A percentile compares a stretch with the other conserved stretches of the same genome.
Evolutionary conservation across 2,329 filamentous ascomycete species (phyloP).

Genomic region (Salinomyces thailandicus): DNA sequence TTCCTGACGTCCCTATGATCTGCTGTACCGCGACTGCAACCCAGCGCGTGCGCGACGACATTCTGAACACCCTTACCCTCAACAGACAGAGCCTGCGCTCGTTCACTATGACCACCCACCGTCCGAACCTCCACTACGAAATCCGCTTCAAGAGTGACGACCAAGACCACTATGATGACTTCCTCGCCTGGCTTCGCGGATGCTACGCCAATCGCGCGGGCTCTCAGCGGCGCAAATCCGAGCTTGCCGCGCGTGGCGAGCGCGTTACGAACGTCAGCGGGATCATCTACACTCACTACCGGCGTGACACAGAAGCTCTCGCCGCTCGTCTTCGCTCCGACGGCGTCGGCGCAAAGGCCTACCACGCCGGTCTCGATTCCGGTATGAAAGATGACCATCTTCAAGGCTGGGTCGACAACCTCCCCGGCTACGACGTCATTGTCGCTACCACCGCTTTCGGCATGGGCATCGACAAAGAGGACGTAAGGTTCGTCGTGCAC

Average conservation of each 20-base stretch:
- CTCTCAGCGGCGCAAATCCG: slow-evolving; percentile 50
- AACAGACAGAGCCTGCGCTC: slow-evolving; percentile 53
- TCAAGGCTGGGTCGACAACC: slow-evolving; percentile 60
- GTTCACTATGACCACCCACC: slow-evolving; percentile 74
- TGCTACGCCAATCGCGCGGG: slow-evolving; percentile 43
- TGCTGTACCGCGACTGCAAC: slow-evolving; percentile 91
- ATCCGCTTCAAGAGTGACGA: slow-evolving; percentile 73
- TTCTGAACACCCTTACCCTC: slow-evolving; percentile 64
- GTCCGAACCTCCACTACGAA: slow-evolving; percentile 83
- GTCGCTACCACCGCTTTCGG: slow-evolving; percentile 94
- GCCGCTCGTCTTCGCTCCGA: slow-evolving; percentile 55
- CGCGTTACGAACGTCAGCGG: slow-evolving; percentile 57
- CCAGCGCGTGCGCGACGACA: slow-evolving; percentile 65
- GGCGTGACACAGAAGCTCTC: slow-evolving; percentile 63
- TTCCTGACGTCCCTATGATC: slow-evolving; percentile 80
- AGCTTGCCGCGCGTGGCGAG: slow-evolving; percentile 43
- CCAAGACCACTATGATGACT: slow-evolving; percentile 62
- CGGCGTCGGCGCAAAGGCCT: slow-evolving; percentile 62
- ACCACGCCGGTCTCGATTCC: slow-evolving; percentile 60
- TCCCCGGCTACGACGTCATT: slow-evolving; percentile 74
- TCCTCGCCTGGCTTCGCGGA: slow-evolving; percentile 64
- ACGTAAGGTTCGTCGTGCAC: slow-evolving; percentile 89
- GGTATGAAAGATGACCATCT: slow-evolving; percentile 60
- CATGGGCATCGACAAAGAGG: slow-evolving; percentile 95
- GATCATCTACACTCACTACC: slow-evolving; percentile 69